A percentile compares a stretch with the other conserved stretches of the same genome.
phyloP scores from a whole-genome alignment of 208 protist species.

The Acanthamoeba rhysodes region DNA sequence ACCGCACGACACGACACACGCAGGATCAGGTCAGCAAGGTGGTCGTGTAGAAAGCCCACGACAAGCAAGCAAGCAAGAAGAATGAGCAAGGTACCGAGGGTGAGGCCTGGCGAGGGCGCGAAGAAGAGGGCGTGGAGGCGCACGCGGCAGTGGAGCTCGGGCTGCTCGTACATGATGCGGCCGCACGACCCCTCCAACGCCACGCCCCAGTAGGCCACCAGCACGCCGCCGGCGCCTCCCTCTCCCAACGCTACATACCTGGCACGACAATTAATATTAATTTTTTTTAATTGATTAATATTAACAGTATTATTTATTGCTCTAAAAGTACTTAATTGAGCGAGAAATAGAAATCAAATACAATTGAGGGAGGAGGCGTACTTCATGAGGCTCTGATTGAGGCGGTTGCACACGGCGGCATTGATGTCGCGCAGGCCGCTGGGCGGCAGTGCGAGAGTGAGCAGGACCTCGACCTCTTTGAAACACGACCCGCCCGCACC shows the following conservation, averaged over 20 bases:
- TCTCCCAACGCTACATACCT: neutral
- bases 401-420: neutral
- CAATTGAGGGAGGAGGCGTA: neutral
- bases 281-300: too few species aligned
- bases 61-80: neutral
- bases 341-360: neutral
- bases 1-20: neutral
- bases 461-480: neutral
- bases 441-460: conserved; percentile 11
- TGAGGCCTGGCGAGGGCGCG: conserved; percentile 1
- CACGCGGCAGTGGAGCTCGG: conserved; percentile 28
- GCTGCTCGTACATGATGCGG: conserved; percentile 35
- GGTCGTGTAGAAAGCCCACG: too few species aligned
- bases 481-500: neutral
- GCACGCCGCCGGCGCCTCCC: neutral
- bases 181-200: neutral
- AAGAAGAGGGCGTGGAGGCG: conserved; percentile 13
- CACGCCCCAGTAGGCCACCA: conserved; percentile 40
- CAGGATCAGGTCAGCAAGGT: neutral
- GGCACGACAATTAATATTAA: neutral
- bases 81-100: neutral
- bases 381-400: conserved; percentile 57
- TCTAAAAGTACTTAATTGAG: neutral
- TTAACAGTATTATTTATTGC: too few species aligned
- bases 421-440: conserved; percentile 16